Evolutionary conservation across 495 filamentous ascomycete species (phyloP).

Genomic region (Diplogelasinospora grovesii): DNA sequence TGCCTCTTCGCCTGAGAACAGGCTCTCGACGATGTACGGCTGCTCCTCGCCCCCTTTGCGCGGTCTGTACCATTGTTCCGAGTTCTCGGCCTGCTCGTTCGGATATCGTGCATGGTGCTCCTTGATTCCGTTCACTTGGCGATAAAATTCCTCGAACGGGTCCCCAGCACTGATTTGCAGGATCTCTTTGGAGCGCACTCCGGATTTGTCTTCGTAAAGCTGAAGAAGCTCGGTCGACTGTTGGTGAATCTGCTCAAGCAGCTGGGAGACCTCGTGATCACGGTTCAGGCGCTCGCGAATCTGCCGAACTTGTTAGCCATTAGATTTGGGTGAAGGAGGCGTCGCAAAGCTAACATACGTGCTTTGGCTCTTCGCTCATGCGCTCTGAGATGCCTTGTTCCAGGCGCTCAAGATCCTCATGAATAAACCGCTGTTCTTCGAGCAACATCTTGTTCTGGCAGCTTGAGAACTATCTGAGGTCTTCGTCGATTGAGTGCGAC

Average conservation of each 20-base stretch:
- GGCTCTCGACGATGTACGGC: conserved; percentile 71
- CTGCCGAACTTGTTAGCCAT: no score
- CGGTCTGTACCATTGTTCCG: conserved; percentile 84
- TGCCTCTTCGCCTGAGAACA: conserved; percentile 94
- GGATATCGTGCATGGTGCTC: conserved; percentile 86
- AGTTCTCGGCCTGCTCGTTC: conserved; percentile 90
- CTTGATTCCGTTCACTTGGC: conserved; percentile 71
- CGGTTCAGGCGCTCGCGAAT: conserved; percentile 77
- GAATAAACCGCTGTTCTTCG: conserved; percentile 86
- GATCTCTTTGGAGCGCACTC: conserved; percentile 66
- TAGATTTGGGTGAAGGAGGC: not conserved
- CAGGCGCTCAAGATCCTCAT: conserved; percentile 91
- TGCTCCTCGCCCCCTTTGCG: conserved; percentile 49
- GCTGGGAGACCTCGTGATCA: conserved; percentile 86
- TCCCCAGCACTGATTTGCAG: conserved; percentile 81
- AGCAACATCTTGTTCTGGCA: conserved; percentile 58
- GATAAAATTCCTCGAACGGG: conserved; percentile 87
- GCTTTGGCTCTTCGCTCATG: conserved; percentile 77
- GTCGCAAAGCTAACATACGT: conserved; percentile 59
- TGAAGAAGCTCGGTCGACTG: conserved; percentile 76
- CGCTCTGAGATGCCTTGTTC: conserved; percentile 92
- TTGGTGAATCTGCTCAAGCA: conserved; percentile 75
- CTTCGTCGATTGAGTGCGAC: not conserved
- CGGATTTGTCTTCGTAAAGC: conserved; percentile 77
- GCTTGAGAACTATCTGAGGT: not conserved